Base-by-base conservation (phyloP, 805 yeast species). In the Metschnikowia noctiluminum region DNA sequence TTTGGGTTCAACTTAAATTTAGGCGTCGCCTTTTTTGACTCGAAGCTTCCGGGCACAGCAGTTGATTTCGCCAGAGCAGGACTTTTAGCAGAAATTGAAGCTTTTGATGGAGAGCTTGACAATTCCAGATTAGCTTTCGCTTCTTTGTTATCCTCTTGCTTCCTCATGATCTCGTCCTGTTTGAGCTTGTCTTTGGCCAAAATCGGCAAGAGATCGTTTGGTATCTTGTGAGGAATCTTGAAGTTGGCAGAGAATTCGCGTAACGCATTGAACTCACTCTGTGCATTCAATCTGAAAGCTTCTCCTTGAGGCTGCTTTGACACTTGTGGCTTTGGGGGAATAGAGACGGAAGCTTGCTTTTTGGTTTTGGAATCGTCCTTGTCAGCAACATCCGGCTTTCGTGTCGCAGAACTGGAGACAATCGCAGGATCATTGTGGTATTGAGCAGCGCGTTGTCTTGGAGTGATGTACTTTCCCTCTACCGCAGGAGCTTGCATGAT, bases 211-310 rank as follows among this genome's bases (percentile, higher is more conserved):
- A 84, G 70, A 58, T 85, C 90, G 15, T 74, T 66, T 7, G 95
- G 92, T 46, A 62, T 56, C 43, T 61, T 60, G 58, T 79, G 80
- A 2, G 85, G 86, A 30, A 90, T 80, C 65, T 88, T 88, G 66
- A 89, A 87, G 56, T 80, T 86, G 42, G 87, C 89, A 36, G 95
- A 81, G 62, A 91, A 90, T 60, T 87, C 88, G 53, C 80, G 82
- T 48, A 89, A 72, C 10, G 87, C 80, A 53, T 83, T 83, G 53
- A 86, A 77, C 62, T 85, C 89, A 53, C 80, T 79, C 62, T 81
- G 81, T 1, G 80, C 77, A 55, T 70, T 77, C 47, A 75, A 63
- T 49, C 77, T 70, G 53, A 70, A 66, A 13, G 74, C 64, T 51
- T 75, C 79, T 41, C 56, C 65, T 27, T 60, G 64, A 12, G 50